phyloP scores from a whole-genome alignment of 1,139 yeast genomes.

The Hanseniaspora uvarum region DNA sequence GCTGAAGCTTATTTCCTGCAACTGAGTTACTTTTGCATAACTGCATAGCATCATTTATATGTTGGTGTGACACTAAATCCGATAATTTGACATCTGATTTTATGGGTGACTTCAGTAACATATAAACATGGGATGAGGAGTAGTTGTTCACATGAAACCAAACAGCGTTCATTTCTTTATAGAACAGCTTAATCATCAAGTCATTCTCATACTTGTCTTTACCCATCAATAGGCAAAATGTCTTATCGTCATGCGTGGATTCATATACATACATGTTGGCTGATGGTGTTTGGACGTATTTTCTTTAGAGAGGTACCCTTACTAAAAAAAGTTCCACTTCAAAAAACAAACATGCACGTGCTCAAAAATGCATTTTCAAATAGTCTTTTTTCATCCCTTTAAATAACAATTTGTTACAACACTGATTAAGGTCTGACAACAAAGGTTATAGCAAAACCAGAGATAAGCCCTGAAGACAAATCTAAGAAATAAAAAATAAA shows the following conservation, averaged over 20 bases:
- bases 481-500: no score
- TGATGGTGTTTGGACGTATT: not conserved
- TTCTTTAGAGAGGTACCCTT: not conserved
- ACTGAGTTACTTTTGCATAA: slow-evolving; percentile 73
- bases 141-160: slow-evolving; percentile 82
- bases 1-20: slow-evolving; percentile 63
- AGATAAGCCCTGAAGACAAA: no score
- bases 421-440: no score
- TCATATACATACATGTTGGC: slow-evolving; percentile 25
- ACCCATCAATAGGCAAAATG: slow-evolving; percentile 43
- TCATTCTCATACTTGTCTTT: slow-evolving; percentile 71
- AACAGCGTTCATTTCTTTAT: slow-evolving; percentile 45
- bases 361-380: no score
- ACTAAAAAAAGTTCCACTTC: not conserved
- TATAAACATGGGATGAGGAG: slow-evolving; percentile 74
- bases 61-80: slow-evolving; percentile 43
- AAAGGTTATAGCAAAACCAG: no score
- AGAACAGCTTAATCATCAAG: slow-evolving; percentile 57
- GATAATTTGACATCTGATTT: slow-evolving; percentile 35
- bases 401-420: no score
- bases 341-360: not conserved
- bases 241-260: slow-evolving; percentile 21
- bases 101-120: slow-evolving; percentile 38
- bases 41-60: slow-evolving; percentile 58
- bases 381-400: no score